Conservation (phyloP, 805 yeast species). For the Metschnikowia baotianmanensis region DNA sequence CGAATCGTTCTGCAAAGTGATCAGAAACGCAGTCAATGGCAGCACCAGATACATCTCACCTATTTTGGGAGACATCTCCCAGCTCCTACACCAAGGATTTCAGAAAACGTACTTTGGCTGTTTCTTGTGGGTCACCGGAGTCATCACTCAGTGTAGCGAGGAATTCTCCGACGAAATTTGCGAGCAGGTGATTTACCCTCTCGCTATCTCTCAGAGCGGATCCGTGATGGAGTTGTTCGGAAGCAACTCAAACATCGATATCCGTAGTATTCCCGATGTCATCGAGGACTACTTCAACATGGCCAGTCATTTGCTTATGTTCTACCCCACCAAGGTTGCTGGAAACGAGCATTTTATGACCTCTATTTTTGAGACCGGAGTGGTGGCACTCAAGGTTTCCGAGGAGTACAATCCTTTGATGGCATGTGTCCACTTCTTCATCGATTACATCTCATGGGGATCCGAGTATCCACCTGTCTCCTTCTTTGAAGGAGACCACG, state of each 20-base stretch:
- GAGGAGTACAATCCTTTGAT: slow-evolving; percentile 71
- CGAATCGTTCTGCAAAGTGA: slow-evolving; percentile 69
- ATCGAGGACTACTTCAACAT: slow-evolving; percentile 85
- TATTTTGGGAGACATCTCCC: slow-evolving; percentile 62
- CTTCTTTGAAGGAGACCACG: slow-evolving; percentile 41
- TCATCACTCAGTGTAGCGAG: slow-evolving; percentile 50
- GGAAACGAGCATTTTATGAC: slow-evolving; percentile 44
- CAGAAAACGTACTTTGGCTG: slow-evolving; percentile 70
- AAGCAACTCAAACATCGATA: slow-evolving; percentile 22
- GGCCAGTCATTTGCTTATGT: slow-evolving; percentile 75
- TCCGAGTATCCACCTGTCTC: slow-evolving; percentile 77
- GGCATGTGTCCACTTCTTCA: slow-evolving; percentile 69
- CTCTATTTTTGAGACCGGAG: slow-evolving; percentile 56
- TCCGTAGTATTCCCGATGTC: slow-evolving; percentile 57
- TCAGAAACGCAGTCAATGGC: slow-evolving; percentile 63
- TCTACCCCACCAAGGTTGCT: slow-evolving; percentile 57
- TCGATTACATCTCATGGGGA: slow-evolving; percentile 86
- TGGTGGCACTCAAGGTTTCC: slow-evolving; percentile 47
- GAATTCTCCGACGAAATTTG: slow-evolving; percentile 65
- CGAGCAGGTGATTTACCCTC: slow-evolving; percentile 65
- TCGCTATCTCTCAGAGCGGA: slow-evolving; percentile 64
- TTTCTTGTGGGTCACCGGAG: slow-evolving; percentile 87
- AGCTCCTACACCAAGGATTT: slow-evolving; percentile 67
- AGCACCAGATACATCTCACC: slow-evolving; percentile 56
- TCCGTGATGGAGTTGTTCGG: slow-evolving; percentile 49